These are phyloP conservation scores for Bathelium albidoporum DNA, from an alignment of 495 filamentous ascomycete species.

Conservation along the genomic window DNA sequence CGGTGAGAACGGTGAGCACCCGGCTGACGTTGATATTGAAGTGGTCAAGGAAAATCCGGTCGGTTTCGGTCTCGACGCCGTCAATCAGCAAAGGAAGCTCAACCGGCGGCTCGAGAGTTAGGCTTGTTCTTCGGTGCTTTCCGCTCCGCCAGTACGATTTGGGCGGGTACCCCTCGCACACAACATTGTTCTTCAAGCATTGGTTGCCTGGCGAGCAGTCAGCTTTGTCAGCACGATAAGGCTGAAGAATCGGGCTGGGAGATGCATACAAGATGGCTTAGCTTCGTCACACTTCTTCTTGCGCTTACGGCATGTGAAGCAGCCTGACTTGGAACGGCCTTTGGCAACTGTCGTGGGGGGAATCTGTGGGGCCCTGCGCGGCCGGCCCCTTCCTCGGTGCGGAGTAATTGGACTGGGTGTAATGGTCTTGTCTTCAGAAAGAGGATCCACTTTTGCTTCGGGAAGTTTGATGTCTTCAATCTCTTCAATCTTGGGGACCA, in stretches of 20 bases:
- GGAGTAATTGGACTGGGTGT: constrained; percentile 17
- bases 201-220: constrained; percentile 51
- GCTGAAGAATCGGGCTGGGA: constrained; percentile 1
- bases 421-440: constrained; percentile 16
- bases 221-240: constrained; percentile 8
- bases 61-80: constrained; percentile 75
- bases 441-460: constrained; percentile 14
- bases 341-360: constrained; percentile 61
- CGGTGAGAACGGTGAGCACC: constrained; percentile 73
- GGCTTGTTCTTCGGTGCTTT: constrained; percentile 40
- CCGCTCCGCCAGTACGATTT: constrained; percentile 81
- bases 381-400: constrained; percentile 63
- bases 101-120: constrained; percentile 33
- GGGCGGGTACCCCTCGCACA: constrained; percentile 88
- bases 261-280: constrained; percentile 66
- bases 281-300: constrained; percentile 98
- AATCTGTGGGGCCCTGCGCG: constrained; percentile 66
- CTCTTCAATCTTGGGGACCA: constrained; percentile 29
- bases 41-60: constrained; percentile 76
- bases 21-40: constrained; percentile 72
- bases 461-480: constrained; percentile 20
- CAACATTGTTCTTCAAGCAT: constrained; percentile 87
- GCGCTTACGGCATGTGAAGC: constrained; percentile 78
- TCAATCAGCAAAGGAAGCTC: constrained; percentile 70
- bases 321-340: constrained; percentile 87